Evolutionary conservation across 768 basidiomycete genomes (phyloP).

Genomic region (Auriscalpium vulgare): DNA sequence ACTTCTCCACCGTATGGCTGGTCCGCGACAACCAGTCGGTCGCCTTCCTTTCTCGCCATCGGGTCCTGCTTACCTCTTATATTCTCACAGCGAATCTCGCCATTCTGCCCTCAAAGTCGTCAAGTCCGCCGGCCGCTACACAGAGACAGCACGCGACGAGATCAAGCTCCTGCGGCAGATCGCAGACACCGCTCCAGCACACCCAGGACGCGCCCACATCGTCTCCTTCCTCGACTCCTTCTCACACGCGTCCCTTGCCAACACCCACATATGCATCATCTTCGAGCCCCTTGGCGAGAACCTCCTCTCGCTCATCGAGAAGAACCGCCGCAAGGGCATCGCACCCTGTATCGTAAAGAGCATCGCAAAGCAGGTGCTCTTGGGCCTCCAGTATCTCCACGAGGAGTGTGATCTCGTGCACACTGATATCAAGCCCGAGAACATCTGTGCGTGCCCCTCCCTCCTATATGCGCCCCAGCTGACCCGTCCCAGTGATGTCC

Average conservation of each 20-base stretch:
- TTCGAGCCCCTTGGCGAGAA: conserved; percentile 84
- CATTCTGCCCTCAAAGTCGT: conserved; percentile 93
- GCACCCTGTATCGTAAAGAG: conserved; percentile 75
- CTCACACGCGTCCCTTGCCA: conserved; percentile 38
- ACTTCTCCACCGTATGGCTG: conserved; percentile 93
- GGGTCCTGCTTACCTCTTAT: not conserved
- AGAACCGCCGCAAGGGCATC: conserved; percentile 78
- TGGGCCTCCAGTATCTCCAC: conserved; percentile 87
- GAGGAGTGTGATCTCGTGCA: conserved; percentile 90
- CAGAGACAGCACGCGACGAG: conserved; percentile 94
- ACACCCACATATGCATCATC: conserved; percentile 79
- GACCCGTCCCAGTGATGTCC: conserved; percentile 51
- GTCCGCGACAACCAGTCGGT: conserved; percentile 71
- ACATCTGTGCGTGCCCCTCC: conserved; percentile 62
- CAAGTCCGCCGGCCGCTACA: conserved; percentile 91
- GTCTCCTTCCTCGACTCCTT: conserved; percentile 92
- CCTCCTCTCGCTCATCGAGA: conserved; percentile 63
- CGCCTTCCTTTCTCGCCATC: conserved; percentile 1
- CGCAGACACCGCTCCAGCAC: conserved; percentile 57
- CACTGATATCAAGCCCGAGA: conserved; percentile 93
- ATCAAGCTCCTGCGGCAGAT: conserved; percentile 85
- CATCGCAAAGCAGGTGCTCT: conserved; percentile 79
- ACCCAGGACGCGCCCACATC: conserved; percentile 73
- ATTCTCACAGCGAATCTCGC: conserved; percentile 42
- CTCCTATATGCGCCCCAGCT: too few species aligned